phyloP scores from a whole-genome alignment of 2,329 filamentous ascomycete genomes.

The Colletotrichum sublineola region DNA sequence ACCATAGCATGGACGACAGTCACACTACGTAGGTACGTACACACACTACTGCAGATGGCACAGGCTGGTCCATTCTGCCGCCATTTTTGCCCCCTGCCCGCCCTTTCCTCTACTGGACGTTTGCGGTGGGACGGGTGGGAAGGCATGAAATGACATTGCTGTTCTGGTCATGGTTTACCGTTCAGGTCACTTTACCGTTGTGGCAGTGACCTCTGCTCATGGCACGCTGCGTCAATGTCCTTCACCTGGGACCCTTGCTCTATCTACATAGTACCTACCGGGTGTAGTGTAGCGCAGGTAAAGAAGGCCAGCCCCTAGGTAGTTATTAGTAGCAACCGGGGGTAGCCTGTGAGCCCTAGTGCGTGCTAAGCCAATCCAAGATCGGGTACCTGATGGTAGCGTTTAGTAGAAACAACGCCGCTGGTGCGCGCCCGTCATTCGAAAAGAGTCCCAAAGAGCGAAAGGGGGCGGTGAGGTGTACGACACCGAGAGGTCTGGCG shows the following conservation, averaged over 20 bases:
- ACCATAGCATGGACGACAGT: conserved; percentile 9
- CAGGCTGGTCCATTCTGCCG: conserved; percentile 3
- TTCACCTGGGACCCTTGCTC: conserved; percentile 2
- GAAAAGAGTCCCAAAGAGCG: background rate
- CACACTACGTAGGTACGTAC: too few relatives aligned
- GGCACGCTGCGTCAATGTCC: conserved; percentile 7
- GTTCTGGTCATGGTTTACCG: conserved; percentile 40
- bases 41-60: background rate
- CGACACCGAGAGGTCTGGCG: background rate
- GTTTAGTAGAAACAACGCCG: background rate
- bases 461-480: background rate
- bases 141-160: conserved; percentile 38
- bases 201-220: conserved; percentile 23
- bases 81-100: conserved; percentile 2
- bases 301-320: background rate
- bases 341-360: background rate
- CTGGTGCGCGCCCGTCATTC: background rate
- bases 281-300: background rate
- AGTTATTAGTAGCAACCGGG: background rate
- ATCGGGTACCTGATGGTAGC: conserved; percentile 14
- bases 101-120: background rate
- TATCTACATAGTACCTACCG: background rate
- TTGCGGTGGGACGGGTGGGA: conserved; percentile 31
- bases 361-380: conserved; percentile 9
- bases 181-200: conserved; percentile 29